Evolutionary conservation across 2,329 filamentous ascomycete species (phyloP), one percentile per base, ranked within the genome.

Genomic region (Epicoccum sorghinum): DNA sequence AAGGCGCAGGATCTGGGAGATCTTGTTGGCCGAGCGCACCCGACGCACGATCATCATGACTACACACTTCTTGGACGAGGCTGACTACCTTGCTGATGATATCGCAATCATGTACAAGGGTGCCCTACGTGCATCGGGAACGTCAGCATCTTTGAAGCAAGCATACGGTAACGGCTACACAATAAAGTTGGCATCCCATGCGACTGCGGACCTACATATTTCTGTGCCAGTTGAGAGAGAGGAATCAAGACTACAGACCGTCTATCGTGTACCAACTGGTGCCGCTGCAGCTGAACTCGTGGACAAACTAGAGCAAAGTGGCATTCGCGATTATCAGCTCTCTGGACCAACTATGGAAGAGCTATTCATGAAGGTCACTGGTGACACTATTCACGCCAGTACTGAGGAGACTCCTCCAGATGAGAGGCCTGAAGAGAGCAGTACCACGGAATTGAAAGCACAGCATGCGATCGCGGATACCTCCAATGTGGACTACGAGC

Each of bases 11-110:
- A 90, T 96, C 23, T 96, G 92, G 92, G 91, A 96, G 64, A 96
- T 96, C 52, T 79, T 96, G 23, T 78, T 96, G 9, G 89, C 89
- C 1, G 91, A 96, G 72, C 85, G 92, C 48, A 90, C 89, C 14
- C 81, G 80, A 53, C 82, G 92, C 25, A 96, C 91, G 0, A 89
- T 96, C 61, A 85, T 96, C 46, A 74, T 96, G 59, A 96, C 92
- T 0, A 96, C 92, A 0, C 92, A 96, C 72, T 96, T 96, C 72
- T 79, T 96, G 7, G 92, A 96, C 66, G 92, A 96, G 71, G 92
- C 92, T 0, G 92, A 96, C 67, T 79, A 96, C 2, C 81, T 96
- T 0, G 89, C 91, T 0, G 92, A 96, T 68, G 86, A 92, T 54
- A 95, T 96, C 60, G 89, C 87, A 2, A 90, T 96, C 51, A 78